These are phyloP conservation scores for Cryptococcus sp. DNA, from an alignment of 1,284 basidiomycete genomes.

Conservation along the genomic window DNA sequence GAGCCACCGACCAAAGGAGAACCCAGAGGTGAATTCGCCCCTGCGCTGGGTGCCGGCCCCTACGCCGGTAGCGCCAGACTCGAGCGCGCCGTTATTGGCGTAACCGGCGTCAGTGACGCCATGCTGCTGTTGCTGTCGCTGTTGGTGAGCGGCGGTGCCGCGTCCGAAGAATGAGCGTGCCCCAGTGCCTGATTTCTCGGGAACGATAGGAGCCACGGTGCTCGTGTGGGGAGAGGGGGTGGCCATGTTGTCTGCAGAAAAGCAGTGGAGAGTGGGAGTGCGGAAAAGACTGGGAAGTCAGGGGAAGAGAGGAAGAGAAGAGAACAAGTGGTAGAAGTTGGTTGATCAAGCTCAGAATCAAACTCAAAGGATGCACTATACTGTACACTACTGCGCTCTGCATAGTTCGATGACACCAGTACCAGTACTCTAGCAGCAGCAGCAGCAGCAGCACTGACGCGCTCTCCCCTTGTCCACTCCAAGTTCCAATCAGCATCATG, in stretches of 20 bases:
- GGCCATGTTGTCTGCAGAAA: conserved; percentile 1
- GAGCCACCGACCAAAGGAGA: conserved; percentile 26
- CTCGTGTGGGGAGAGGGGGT: conserved; percentile 3
- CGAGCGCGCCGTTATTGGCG: not conserved
- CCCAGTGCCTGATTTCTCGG: conserved; percentile 3
- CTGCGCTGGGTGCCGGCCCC: not conserved
- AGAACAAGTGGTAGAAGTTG: not conserved
- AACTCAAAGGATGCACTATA: no score
- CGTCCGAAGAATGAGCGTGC: conserved; percentile 11
- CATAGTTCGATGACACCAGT: not conserved
- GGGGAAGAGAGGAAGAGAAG: not conserved
- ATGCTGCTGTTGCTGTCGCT: not conserved
- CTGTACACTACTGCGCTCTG: no score
- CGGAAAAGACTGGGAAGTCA: not conserved
- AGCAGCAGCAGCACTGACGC: not conserved
- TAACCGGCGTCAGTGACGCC: not conserved
- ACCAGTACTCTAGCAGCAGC: not conserved
- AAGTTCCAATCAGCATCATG: no score
- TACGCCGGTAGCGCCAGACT: conserved; percentile 2
- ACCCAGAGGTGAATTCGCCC: conserved; percentile 13
- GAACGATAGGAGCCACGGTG: conserved; percentile 4
- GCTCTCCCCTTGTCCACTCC: not conserved
- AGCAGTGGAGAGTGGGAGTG: not conserved
- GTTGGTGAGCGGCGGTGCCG: not conserved
- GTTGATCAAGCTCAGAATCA: no score